phyloP scores from a whole-genome alignment of 805 yeast species.

The Pichia scutulata region DNA sequence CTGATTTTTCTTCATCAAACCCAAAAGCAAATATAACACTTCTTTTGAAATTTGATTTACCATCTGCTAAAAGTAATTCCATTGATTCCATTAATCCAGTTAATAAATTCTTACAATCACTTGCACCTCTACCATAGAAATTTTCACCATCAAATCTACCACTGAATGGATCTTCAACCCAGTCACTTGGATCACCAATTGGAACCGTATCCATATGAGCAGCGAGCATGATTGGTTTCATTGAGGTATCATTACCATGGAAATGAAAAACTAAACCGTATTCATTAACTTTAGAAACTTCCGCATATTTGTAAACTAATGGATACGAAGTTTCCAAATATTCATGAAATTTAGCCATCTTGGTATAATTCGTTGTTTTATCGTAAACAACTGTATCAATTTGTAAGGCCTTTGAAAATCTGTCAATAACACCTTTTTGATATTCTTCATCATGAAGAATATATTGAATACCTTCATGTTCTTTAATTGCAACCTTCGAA shows the following conservation, averaged over 20 bases:
- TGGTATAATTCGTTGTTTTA: conserved; percentile 13
- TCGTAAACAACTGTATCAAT: conserved; percentile 41
- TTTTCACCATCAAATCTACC: conserved; percentile 60
- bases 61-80: conserved; percentile 42
- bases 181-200: conserved; percentile 45
- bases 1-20: conserved; percentile 72
- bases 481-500: conserved; percentile 15
- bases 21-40: conserved; percentile 62
- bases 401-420: conserved; percentile 42
- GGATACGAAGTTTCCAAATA: conserved; percentile 13
- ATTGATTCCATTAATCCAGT: conserved; percentile 59
- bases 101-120: conserved; percentile 67
- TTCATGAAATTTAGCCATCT: conserved; percentile 19
- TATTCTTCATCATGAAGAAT: conserved; percentile 31
- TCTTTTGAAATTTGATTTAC: conserved; percentile 48
- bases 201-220: conserved; percentile 86
- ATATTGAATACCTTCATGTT: conserved; percentile 12
- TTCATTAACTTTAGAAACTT: conserved; percentile 49
- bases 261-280: conserved; percentile 62
- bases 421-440: conserved; percentile 31
- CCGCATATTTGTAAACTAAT: conserved; percentile 32
- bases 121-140: conserved; percentile 72
- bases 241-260: conserved; percentile 41
- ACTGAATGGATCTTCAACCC: conserved; percentile 62
- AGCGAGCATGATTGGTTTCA: conserved; percentile 61